A percentile compares a stretch with the other conserved stretches of the same genome.
phyloP scores from a whole-genome alignment of 1,284 basidiomycete genomes.

The Cryptococcus jaspeensis region DNA sequence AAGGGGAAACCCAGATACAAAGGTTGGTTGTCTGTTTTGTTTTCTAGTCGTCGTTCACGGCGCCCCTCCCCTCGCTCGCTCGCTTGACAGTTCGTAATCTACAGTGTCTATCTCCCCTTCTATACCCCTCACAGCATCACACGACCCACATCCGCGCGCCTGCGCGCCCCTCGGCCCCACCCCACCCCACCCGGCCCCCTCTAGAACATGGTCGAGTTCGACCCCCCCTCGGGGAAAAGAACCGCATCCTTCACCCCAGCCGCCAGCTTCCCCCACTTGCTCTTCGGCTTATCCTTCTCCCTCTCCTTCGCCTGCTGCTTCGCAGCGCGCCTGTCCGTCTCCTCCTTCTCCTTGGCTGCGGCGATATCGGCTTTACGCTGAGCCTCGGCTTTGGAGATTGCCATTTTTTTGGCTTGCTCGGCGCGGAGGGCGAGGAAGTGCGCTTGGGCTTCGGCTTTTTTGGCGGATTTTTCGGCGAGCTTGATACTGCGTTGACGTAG shows the following conservation, averaged over 20 bases:
- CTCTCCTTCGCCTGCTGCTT: neutral
- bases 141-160: no score
- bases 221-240: constrained; percentile 24
- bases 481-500: constrained; percentile 15
- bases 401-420: constrained; percentile 37
- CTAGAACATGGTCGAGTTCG: constrained; percentile 29
- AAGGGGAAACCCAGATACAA: no score
- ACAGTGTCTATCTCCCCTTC: neutral
- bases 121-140: neutral
- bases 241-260: constrained; percentile 32
- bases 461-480: constrained; percentile 28
- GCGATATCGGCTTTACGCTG: constrained; percentile 24
- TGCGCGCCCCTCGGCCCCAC: no score
- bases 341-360: constrained; percentile 13
- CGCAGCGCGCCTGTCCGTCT: neutral
- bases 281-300: constrained; percentile 15
- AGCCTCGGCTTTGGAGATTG: constrained; percentile 26
- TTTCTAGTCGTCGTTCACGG: no score
- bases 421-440: constrained; percentile 40
- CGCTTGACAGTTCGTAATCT: no score
- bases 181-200: neutral
- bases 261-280: constrained; percentile 32
- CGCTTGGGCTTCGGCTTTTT: constrained; percentile 33
- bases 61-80: no score
- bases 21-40: no score